Conservation (phyloP, 208 protist species). For the Angomonas ambiguus region DNA sequence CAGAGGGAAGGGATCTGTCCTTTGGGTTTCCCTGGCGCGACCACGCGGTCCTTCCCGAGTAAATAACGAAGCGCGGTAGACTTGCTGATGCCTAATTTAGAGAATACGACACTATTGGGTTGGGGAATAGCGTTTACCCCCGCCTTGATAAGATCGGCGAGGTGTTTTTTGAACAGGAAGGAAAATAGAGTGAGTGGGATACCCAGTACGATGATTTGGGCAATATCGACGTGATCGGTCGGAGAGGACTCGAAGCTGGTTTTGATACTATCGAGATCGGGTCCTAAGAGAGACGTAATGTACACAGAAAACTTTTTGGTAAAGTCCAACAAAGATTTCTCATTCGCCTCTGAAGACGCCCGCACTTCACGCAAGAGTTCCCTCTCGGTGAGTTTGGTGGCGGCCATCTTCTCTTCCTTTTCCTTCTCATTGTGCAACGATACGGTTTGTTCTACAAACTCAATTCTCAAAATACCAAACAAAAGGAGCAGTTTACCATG, state of each 20-base stretch:
- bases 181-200: constrained; percentile 64
- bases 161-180: constrained; percentile 48
- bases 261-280: neutral
- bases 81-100: constrained; percentile 83
- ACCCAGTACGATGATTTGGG: constrained; percentile 81
- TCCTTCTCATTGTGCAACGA: constrained; percentile 13
- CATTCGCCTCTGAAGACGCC: constrained; percentile 3
- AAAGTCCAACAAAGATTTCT: neutral
- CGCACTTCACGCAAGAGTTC: neutral
- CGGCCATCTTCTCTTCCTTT: neutral
- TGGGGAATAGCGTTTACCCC: constrained; percentile 79
- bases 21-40: constrained; percentile 8
- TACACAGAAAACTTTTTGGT: neutral
- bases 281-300: neutral
- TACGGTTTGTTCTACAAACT: constrained; percentile 36
- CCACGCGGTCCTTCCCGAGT: constrained; percentile 34
- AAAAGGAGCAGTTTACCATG: constrained; percentile 31
- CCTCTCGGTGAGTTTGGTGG: neutral
- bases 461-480: constrained; percentile 63
- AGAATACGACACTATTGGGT: constrained; percentile 87
- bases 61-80: constrained; percentile 80
- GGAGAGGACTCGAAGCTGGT: neutral
- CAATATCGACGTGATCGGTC: constrained; percentile 24
- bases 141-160: constrained; percentile 30
- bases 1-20: neutral